A percentile compares a stretch with the other conserved stretches of the same genome.
phyloP scores from a whole-genome alignment of 208 protist species.

The Wallacemonas rigidus region DNA sequence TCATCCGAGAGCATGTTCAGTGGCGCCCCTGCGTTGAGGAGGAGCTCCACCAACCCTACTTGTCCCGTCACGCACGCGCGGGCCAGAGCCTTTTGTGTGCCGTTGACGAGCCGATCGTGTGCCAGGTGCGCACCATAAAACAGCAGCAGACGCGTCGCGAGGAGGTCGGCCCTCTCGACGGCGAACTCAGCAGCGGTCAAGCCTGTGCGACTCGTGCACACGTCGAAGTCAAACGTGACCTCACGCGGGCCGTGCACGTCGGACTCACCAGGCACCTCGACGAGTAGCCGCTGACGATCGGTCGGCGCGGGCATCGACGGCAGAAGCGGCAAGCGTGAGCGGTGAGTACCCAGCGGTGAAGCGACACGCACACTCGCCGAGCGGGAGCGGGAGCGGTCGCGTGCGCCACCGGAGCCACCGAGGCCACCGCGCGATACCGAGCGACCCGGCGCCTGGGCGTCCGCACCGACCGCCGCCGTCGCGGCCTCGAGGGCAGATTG shows the following conservation, averaged over 20 bases:
- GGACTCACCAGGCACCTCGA: slow-evolving; percentile 1
- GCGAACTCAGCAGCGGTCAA: slow-evolving; percentile 47
- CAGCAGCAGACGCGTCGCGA: slow-evolving; percentile 47
- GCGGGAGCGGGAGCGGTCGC: slow-evolving; percentile 4
- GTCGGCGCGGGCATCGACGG: neutral
- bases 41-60: slow-evolving; percentile 48
- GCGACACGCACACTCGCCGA: neutral
- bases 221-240: slow-evolving; percentile 36
- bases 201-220: slow-evolving; percentile 22
- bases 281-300: slow-evolving; percentile 8
- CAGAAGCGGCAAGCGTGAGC: neutral
- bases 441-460: neutral
- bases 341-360: neutral
- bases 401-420: neutral
- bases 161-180: slow-evolving; percentile 37
- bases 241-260: neutral
- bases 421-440: slow-evolving; percentile 4
- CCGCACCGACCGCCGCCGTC: neutral
- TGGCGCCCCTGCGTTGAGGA: slow-evolving; percentile 63
- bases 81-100: slow-evolving; percentile 61
- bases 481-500: neutral
- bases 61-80: slow-evolving; percentile 62
- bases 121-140: slow-evolving; percentile 53
- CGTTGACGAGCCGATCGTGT: slow-evolving; percentile 44
- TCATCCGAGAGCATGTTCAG: slow-evolving; percentile 64